Conservation (phyloP, 2,329 filamentous ascomycete genomes). For the Fusarium buharicum region DNA sequence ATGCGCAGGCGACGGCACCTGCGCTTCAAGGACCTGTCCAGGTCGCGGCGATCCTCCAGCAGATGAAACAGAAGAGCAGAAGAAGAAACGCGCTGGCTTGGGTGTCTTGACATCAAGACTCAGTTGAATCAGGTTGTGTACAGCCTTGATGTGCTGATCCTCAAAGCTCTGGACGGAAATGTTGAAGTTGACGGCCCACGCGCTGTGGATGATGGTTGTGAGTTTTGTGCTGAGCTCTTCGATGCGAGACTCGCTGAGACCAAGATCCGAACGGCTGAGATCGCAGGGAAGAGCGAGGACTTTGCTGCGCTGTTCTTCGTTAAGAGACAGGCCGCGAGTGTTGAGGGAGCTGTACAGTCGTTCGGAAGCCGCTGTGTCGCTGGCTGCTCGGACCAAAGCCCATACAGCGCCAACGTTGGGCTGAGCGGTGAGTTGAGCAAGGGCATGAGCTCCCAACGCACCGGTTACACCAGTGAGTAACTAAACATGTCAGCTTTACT, state of each 20-base stretch:
- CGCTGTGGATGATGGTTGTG: slow-evolving; percentile 60
- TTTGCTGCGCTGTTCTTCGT: slow-evolving; percentile 39
- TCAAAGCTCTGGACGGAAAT: slow-evolving; percentile 62
- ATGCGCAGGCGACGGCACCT: slow-evolving; percentile 48
- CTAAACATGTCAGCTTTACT: slow-evolving; percentile 15
- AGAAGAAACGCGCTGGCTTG: slow-evolving; percentile 53
- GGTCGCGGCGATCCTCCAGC: slow-evolving; percentile 47
- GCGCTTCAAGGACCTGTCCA: slow-evolving; percentile 49
- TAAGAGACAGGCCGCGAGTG: slow-evolving; percentile 24
- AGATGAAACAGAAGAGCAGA: slow-evolving; percentile 60
- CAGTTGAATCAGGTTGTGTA: slow-evolving; percentile 57
- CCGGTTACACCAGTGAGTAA: slow-evolving; percentile 71
- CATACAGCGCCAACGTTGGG: slow-evolving; percentile 65
- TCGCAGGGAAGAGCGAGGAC: slow-evolving; percentile 36
- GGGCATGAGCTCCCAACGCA: slow-evolving; percentile 67
- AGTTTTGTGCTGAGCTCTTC: slow-evolving; percentile 47
- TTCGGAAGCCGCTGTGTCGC: slow-evolving; percentile 6
- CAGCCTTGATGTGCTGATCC: slow-evolving; percentile 57
- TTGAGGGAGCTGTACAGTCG: slow-evolving; percentile 28
- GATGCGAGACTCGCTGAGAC: slow-evolving; percentile 42
- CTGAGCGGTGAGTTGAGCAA: slow-evolving; percentile 66
- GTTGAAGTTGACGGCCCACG: slow-evolving; percentile 68
- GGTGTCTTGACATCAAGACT: slow-evolving; percentile 39
- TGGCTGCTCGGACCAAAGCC: slow-evolving; percentile 38
- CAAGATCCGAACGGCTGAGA: slow-evolving; percentile 31